Conservation (phyloP, 495 filamentous ascomycete genomes). For the Tetracladium marchalianum region DNA sequence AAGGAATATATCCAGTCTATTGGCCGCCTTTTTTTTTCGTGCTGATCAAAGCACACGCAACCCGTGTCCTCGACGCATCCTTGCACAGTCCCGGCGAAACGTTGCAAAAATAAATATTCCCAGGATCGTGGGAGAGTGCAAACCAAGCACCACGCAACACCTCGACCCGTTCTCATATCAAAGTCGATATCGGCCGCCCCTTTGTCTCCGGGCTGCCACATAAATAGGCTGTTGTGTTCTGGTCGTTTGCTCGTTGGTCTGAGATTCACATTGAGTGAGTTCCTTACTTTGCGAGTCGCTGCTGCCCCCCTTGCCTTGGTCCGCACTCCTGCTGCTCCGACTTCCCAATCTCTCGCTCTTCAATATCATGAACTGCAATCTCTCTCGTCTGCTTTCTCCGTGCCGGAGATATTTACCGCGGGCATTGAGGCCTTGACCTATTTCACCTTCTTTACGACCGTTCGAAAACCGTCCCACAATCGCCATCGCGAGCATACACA, state of each 20-base stretch:
- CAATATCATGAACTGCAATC: constrained; percentile 47
- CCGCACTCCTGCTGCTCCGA: constrained; percentile 5
- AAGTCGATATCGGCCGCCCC: constrained; percentile 16
- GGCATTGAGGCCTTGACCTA: constrained; percentile 20
- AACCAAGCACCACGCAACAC: constrained; percentile 2
- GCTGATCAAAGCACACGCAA: background rate
- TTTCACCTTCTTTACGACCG: background rate
- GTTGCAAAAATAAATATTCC: too few relatives aligned
- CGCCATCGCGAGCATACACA: background rate
- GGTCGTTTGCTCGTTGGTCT: background rate
- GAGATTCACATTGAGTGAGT: constrained; percentile 13
- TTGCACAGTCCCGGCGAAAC: constrained; percentile 2
- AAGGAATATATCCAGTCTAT: constrained; percentile 7
- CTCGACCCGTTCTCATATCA: background rate
- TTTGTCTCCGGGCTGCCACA: constrained; percentile 4
- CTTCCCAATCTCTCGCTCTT: constrained; percentile 3
- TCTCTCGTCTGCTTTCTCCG: constrained; percentile 40
- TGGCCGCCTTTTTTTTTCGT: constrained; percentile 10
- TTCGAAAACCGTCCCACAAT: background rate
- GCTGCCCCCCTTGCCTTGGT: too few relatives aligned
- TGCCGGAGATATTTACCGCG: constrained; percentile 33
- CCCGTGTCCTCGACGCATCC: constrained; percentile 6
- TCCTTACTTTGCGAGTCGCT: constrained; percentile 3
- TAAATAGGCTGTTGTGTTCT: background rate
- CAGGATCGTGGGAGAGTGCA: background rate